Base-by-base conservation (phyloP, 345 rosid species). In the Hibiscus tridactylites region DNA sequence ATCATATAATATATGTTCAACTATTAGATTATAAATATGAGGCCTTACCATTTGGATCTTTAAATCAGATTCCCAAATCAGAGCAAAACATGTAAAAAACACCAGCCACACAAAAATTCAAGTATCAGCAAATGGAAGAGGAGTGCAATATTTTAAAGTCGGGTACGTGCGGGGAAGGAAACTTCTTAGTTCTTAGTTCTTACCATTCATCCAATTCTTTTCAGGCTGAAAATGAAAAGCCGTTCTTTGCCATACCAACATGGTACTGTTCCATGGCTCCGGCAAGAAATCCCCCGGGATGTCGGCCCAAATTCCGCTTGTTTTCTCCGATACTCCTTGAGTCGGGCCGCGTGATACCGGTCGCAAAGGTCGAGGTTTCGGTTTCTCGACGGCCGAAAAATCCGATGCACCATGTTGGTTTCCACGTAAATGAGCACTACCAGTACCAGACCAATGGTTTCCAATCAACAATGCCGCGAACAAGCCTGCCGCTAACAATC, bases 171-270 rank as follows among this genome's bases (percentile, higher is more conserved):
- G 13, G 2, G 47, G 10, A 44, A 44, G 47, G 47, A 44, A 44
- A 44, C 47, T 44, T 44, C 13, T 35, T 29, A 29, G 31, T 29
- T 5, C 53, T 21, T 21, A 21, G 24, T 21, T 21, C 24, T 24
- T 82, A 94, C 98, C 98, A 65, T 94, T 94, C 97, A 94, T 94
- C 98, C 98, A 94, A 53, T 94, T 94, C 79, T 86, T 85, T 72
- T 87, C 89, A 0, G 98, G 98, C 70, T 94, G 98, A 57, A 94
- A 94, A 78, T 94, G 98, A 81, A 88, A 91, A 11, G 96, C 85
- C 15, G 96, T 86, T 75, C 96, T 85, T 80, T 94, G 96, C 97
- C 97, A 94, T 0, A 94, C 88, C 82, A 94, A 68, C 83, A 94
- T 82, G 75, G 82, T 87, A 59, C 90, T 91, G 82, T 85, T 88